A percentile compares a stretch with the other conserved stretches of the same genome.
Evolutionary conservation across 768 basidiomycete genomes (phyloP).

Genomic region (Basidioascus undulatus): DNA sequence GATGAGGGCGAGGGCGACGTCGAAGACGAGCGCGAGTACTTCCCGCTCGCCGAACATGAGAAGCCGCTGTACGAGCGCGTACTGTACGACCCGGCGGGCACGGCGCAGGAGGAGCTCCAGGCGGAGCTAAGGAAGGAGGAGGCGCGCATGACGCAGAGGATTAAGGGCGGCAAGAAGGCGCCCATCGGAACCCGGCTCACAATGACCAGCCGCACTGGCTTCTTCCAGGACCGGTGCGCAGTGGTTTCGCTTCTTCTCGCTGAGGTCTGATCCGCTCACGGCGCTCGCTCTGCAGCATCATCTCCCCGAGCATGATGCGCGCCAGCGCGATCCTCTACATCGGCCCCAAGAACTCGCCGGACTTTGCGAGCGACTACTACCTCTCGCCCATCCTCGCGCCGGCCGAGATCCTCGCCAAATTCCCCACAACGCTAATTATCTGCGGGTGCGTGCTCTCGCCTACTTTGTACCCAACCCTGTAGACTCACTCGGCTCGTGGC

Average conservation of each 20-base stretch:
- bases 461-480: too few species aligned
- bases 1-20: conserved; percentile 32
- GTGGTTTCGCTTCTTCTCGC: too few species aligned
- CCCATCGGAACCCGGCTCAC: conserved; percentile 69
- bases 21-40: conserved; percentile 28
- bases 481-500: background rate
- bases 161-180: conserved; percentile 19
- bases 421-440: conserved; percentile 80
- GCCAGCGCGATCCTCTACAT: conserved; percentile 47
- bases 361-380: conserved; percentile 84
- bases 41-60: conserved; percentile 37
- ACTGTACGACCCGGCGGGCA: conserved; percentile 22
- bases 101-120: conserved; percentile 30
- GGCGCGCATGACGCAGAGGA: conserved; percentile 19
- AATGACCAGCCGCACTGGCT: conserved; percentile 84
- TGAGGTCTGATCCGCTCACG: too few species aligned
- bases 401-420: conserved; percentile 55
- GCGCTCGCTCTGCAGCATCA: too few species aligned
- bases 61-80: conserved; percentile 52
- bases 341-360: conserved; percentile 77
- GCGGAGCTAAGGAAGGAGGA: conserved; percentile 24
- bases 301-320: conserved; percentile 86
- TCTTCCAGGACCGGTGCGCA: conserved; percentile 79
- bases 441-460: too few species aligned
- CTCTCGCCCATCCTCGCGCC: conserved; percentile 88